Percentiles rank a stretch among this genome's conserved stretches.
phyloP scores from a whole-genome alignment of 148 eudicot species.

The Rhododendron kiyosumense region DNA sequence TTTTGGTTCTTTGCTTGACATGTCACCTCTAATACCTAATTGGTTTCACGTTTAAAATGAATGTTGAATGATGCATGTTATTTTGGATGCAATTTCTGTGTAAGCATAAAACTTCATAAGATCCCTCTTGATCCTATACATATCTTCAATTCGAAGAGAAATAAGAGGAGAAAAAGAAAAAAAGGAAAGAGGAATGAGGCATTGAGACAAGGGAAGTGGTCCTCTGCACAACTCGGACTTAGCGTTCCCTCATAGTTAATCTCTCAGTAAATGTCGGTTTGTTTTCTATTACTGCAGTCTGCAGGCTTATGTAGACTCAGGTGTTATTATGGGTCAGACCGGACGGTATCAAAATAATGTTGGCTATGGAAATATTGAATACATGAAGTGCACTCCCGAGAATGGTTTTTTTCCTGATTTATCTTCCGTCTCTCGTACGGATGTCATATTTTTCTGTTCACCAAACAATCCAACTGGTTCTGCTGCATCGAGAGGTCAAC shows the following conservation, averaged over 20 bases:
- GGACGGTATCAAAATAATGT: constrained; percentile 50
- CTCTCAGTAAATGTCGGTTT: background rate
- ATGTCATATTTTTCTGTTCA: constrained; percentile 78
- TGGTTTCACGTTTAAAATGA: background rate
- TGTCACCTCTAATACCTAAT: background rate
- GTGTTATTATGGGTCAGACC: constrained; percentile 77
- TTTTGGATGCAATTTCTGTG: background rate
- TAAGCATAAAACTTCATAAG: background rate
- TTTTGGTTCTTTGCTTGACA: background rate
- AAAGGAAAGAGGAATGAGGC: background rate
- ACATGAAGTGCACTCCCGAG: constrained; percentile 62
- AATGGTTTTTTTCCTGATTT: constrained; percentile 74
- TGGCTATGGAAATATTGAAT: constrained; percentile 52
- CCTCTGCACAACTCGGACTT: background rate
- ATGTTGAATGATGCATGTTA: background rate
- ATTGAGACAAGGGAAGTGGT: background rate
- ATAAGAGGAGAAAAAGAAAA: background rate
- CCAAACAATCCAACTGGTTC: constrained; percentile 93
- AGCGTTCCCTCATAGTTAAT: background rate
- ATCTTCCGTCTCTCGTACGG: constrained; percentile 44
- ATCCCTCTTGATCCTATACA: background rate
- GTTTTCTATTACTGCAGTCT: constrained; percentile 26
- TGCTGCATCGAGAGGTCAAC: constrained; percentile 59
- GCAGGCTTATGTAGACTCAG: constrained; percentile 86
- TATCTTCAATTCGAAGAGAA: background rate